Base-by-base conservation (phyloP, 1,284 basidiomycete species). In the Schizophyllum amplum region DNA sequence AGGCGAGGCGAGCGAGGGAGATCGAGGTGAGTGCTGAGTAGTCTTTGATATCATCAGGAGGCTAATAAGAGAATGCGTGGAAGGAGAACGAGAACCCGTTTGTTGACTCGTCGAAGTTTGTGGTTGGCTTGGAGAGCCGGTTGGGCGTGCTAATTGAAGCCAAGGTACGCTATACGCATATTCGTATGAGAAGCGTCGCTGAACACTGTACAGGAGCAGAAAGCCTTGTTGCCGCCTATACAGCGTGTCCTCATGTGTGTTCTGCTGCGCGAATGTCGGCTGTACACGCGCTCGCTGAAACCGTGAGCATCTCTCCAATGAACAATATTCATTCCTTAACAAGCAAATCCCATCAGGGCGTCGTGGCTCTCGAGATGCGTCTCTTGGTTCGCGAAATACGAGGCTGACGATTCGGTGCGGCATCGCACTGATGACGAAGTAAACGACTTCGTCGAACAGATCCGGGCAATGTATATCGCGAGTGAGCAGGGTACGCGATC, bases 211-310 rank as follows among this genome's bases (percentile, higher is more conserved):
- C 61, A 88, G 86, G 86, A 88, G 67, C 72, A 73, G 61, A 73
- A 67, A 1, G 63, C 64, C 6, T 64, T 75, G 17, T 64, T 85
- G 5, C 79, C 84, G 1, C 68, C 76, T 4, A 80, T 81, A 1
- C 82, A 84, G 54, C 71, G 84, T 25, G 69, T 82, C 42, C 68
- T 89, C 13, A 75, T 86, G 55, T 77, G 76, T 54, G 70, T 78
- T 20, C 68, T 90, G 4, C 79, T 89, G 55, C 72, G 80, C 1
- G 83, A 87, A 63, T 79, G 86, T 33, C 72, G 87, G 56, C 68
- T 86, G 4, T 62, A 84, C 5, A 82, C 81, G 0, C 74, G 79
- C 50, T 85, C 84, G 0, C 65, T 84, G 25, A 87, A 83, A 67
- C 65, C 75, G 86, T 87, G 67, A 49, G 81, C n/a, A n/a, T n/a